phyloP scores from a whole-genome alignment of 164 flowering plant genomes.

The Annona cherimola region DNA sequence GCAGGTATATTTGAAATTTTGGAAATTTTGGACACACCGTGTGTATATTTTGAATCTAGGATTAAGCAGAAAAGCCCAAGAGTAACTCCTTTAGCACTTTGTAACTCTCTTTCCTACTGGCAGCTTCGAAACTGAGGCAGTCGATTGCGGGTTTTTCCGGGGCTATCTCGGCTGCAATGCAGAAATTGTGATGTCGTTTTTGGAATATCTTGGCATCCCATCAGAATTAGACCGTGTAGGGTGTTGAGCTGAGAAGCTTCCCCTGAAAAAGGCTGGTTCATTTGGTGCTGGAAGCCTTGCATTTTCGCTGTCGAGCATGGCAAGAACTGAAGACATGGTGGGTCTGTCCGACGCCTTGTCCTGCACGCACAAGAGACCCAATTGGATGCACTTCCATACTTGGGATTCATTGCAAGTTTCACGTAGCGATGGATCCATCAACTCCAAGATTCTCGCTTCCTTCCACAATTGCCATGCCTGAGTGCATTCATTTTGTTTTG shows the following conservation, averaged over 20 bases:
- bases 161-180: not conserved
- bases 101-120: too few relatives aligned
- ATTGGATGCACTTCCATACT: conserved; percentile 19
- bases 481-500: not conserved
- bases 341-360: conserved; percentile 22
- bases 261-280: not conserved
- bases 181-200: not conserved
- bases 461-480: conserved; percentile 2
- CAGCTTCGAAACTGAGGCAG: too few relatives aligned
- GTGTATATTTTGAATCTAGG: too few relatives aligned
- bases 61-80: too few relatives aligned
- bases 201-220: not conserved
- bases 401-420: conserved; percentile 4
- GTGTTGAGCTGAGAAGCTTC: not conserved
- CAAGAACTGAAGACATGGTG: conserved; percentile 15
- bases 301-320: conserved; percentile 12
- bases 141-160: too few relatives aligned
- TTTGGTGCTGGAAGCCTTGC: not conserved
- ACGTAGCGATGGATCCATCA: not conserved
- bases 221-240: too few relatives aligned
- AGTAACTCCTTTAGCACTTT: too few relatives aligned
- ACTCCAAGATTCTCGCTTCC: not conserved
- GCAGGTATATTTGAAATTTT: too few relatives aligned
- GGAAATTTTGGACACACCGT: too few relatives aligned
- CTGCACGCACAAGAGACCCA: conserved; percentile 29